Conservation (phyloP, 495 filamentous ascomycete species). For the Aspergillus biplanus region DNA sequence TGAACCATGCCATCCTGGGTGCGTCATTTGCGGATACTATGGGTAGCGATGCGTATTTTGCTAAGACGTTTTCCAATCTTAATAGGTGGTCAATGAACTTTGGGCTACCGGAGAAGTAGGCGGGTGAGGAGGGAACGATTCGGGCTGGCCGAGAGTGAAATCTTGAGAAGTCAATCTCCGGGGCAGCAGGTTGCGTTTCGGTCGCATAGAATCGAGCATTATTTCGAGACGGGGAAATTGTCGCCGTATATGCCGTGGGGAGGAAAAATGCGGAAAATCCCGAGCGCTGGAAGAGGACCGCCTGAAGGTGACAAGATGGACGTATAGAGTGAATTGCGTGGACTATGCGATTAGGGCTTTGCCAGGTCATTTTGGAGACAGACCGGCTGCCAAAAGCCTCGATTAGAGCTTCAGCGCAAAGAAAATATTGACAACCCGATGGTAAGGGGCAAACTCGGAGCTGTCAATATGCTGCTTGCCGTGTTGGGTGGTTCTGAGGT, state of each 20-base stretch:
- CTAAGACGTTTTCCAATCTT: conserved; percentile 67
- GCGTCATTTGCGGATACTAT: conserved; percentile 62
- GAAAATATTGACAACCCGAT: neutral
- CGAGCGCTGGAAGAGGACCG: conserved; percentile 22
- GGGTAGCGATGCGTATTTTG: conserved; percentile 73
- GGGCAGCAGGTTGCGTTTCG: conserved; percentile 41
- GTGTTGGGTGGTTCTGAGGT: conserved; percentile 27
- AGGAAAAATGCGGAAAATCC: conserved; percentile 23
- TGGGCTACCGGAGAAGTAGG: conserved; percentile 89
- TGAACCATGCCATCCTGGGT: conserved; percentile 83
- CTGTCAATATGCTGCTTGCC: conserved; percentile 3
- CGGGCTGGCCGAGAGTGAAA: conserved; percentile 55
- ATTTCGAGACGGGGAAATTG: conserved; percentile 19
- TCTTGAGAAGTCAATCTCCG: conserved; percentile 47
- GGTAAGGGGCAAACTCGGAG: neutral
- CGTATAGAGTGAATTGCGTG: conserved; percentile 45
- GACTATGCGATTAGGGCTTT: conserved; percentile 41
- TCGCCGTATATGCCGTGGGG: conserved; percentile 14
- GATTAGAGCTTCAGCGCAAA: conserved; percentile 5
- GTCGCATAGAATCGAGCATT: conserved; percentile 37
- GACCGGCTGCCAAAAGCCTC: conserved; percentile 20
- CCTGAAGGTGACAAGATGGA: conserved; percentile 25
- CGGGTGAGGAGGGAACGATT: conserved; percentile 79
- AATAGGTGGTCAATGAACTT: conserved; percentile 86
- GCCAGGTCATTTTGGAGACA: conserved; percentile 38